Evolutionary conservation across 2,329 filamentous ascomycete species (phyloP), one percentile per base, ranked within the genome.

Genomic region (Ascochyta pisi): DNA sequence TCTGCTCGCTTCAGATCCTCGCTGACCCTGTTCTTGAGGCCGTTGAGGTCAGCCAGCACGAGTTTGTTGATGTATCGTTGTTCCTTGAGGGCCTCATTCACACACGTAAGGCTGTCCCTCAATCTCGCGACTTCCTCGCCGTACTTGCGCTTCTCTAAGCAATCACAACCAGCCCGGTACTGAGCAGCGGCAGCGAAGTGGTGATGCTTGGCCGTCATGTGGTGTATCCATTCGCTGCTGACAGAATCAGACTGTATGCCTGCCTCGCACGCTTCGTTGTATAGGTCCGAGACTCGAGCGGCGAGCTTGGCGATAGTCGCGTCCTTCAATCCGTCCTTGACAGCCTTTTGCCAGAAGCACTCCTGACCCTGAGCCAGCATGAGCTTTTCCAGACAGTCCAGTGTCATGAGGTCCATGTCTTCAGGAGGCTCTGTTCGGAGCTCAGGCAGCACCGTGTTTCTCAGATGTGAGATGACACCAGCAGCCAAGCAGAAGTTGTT

Each of bases 291-390:
- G 4, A 98, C 92, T 58, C 92, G 87, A 3, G 92, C 92, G 4
- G 95, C 93, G 16, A 99, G 82, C 73, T 96, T 95, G 2, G 95
- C 91, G 59, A 99, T 96, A 0, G 89, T 91, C 1, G 87, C 90
- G 73, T 99, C 95, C 74, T 96, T 97, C 78, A 96, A 87, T 23
- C 89, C 88, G 72, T 97, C 94, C 80, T 96, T 93, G 55, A 96
- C 93, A 0, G 95, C 94, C 74, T 96, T 98, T 66, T 95, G 90
- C 95, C 95, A 99, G 76, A 95, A 98, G 73, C 93, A 98, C 78
- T 99, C 95, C 72, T 99, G 95, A 26, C 90, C 93, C 73, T 99
- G 92, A 1, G 93, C 94, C 9, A 99, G 83, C 73, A 96, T 86
- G 27, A 99, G 82, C 73, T 94, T 86, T 65, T 90, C 86, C 41